phyloP scores from a whole-genome alignment of 2,329 filamentous ascomycete species.

The Fusarium fujikuroi region DNA sequence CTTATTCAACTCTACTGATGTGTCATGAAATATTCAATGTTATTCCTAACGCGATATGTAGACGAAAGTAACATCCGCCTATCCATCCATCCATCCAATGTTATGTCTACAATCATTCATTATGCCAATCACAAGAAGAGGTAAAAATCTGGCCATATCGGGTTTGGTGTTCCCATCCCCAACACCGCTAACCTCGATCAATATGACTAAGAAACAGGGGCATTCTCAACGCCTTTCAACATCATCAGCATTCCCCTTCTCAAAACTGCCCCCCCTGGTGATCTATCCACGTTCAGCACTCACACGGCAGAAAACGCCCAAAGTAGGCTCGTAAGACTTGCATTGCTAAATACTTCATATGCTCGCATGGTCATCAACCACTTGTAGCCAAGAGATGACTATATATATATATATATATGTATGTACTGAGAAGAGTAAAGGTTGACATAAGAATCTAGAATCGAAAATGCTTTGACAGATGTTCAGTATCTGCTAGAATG shows the following conservation, averaged over 20 bases:
- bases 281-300: not conserved
- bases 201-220: slow-evolving; percentile 26
- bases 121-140: not conserved
- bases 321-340: not conserved
- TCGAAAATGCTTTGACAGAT: slow-evolving; percentile 15
- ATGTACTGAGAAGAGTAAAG: slow-evolving; percentile 36
- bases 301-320: not conserved
- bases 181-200: slow-evolving; percentile 2
- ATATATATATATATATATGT: slow-evolving; percentile 21
- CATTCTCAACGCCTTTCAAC: slow-evolving; percentile 21
- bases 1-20: not conserved
- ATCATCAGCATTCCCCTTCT: not conserved
- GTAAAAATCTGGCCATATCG: slow-evolving; percentile 6
- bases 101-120: too few relatives aligned
- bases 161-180: slow-evolving; percentile 6
- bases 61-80: not conserved
- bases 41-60: not conserved
- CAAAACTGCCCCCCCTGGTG: not conserved
- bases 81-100: not conserved
- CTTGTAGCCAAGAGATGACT: slow-evolving; percentile 12
- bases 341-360: slow-evolving; percentile 27
- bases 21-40: not conserved
- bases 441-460: slow-evolving; percentile 20
- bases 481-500: slow-evolving; percentile 8
- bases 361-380: not conserved